These are phyloP conservation scores for Gossypium sturtianum DNA, from an alignment of 345 rosid species.

Conservation along the genomic window DNA sequence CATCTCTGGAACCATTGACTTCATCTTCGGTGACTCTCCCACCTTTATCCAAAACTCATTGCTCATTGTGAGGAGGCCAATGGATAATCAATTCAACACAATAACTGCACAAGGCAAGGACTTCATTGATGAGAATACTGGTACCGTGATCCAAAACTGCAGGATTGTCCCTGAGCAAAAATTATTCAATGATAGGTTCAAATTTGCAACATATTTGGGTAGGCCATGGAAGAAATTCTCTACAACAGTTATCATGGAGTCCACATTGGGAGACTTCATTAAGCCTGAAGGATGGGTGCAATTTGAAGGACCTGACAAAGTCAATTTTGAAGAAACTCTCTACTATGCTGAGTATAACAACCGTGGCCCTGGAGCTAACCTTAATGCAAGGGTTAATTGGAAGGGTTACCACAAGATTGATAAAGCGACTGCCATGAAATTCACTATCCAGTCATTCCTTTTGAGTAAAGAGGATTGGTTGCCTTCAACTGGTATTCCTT, in stretches of 20 bases:
- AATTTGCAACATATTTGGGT: conserved; percentile 38
- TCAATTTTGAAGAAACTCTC: neutral
- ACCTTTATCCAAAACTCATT: neutral
- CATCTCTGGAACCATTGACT: neutral
- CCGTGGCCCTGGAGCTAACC: neutral
- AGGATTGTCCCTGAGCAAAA: conserved; percentile 47
- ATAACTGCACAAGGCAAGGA: neutral
- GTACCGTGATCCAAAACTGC: conserved; percentile 54
- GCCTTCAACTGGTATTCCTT: neutral
- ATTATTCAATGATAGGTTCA: conserved; percentile 27
- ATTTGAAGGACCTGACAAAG: neutral
- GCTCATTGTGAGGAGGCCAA: neutral
- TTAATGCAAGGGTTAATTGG: neutral
- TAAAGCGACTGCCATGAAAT: neutral
- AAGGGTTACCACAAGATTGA: neutral
- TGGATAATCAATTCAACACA: neutral
- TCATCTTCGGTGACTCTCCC: neutral
- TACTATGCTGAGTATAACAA: neutral
- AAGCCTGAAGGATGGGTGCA: conserved; percentile 44
- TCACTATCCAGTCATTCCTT: neutral
- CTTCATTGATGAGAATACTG: conserved; percentile 23
- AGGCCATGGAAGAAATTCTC: conserved; percentile 56
- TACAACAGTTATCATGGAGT: conserved; percentile 45
- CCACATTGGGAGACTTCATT: conserved; percentile 46
- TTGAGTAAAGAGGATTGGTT: neutral